Conservation (phyloP, 2,329 filamentous ascomycete species). For the Penicillium sp. region DNA sequence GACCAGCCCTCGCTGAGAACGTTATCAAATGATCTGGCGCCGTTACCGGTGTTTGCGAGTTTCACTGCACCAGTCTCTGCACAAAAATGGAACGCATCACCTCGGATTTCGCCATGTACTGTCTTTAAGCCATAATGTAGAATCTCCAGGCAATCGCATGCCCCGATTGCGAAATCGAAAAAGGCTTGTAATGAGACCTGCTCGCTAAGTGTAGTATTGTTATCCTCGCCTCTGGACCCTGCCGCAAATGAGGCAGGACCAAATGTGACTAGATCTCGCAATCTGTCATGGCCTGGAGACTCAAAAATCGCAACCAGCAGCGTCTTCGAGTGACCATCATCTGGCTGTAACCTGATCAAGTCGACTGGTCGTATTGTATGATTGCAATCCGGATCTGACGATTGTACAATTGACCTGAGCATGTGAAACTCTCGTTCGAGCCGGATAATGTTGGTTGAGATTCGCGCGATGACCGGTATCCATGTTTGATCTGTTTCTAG, state of each 20-base stretch:
- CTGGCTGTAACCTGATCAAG: constrained; percentile 67
- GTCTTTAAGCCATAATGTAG: constrained; percentile 85
- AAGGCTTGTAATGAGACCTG: constrained; percentile 73
- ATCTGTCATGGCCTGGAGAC: constrained; percentile 70
- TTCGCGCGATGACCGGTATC: constrained; percentile 71
- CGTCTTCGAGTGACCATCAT: constrained; percentile 67
- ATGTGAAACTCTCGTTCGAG: constrained; percentile 88
- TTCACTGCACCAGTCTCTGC: constrained; percentile 69
- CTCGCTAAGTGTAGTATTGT: constrained; percentile 53
- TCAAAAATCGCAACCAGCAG: constrained; percentile 81
- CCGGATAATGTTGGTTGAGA: constrained; percentile 78
- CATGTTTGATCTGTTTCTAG: constrained; percentile 39
- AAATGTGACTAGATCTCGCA: constrained; percentile 70
- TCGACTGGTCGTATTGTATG: constrained; percentile 82
- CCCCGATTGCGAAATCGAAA: constrained; percentile 87
- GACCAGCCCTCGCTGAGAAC: constrained; percentile 88
- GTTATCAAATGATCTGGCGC: constrained; percentile 84
- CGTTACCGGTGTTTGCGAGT: constrained; percentile 82
- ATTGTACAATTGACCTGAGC: constrained; percentile 68
- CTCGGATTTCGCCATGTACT: constrained; percentile 86
- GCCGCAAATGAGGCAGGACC: constrained; percentile 71
- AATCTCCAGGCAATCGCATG: constrained; percentile 80
- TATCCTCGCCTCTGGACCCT: constrained; percentile 50
- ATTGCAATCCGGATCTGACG: constrained; percentile 68
- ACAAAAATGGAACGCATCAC: constrained; percentile 88